A percentile compares a stretch with the other conserved stretches of the same genome.
phyloP scores from a whole-genome alignment of 2,329 filamentous ascomycete genomes.

The Paecilomyces niveus region DNA sequence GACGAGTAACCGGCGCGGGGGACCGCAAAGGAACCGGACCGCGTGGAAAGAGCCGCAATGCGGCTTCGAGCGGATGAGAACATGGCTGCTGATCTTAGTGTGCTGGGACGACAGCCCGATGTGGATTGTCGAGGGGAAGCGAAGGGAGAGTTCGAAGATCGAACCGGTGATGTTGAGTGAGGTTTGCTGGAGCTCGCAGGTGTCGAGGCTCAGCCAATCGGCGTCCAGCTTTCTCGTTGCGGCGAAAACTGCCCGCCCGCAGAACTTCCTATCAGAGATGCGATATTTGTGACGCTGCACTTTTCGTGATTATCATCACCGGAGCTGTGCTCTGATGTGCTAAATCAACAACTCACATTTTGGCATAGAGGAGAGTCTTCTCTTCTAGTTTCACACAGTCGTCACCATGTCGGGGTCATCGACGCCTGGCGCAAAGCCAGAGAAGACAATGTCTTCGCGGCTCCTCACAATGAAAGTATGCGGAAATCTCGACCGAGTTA shows the following conservation, averaged over 20 bases:
- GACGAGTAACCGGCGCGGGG: constrained; percentile 37
- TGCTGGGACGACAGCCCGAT: constrained; percentile 9
- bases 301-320: not conserved
- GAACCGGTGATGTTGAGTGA: constrained; percentile 3
- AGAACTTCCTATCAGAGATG: constrained; percentile 6
- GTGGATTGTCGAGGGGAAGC: constrained; percentile 9
- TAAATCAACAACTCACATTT: not conserved
- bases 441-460: constrained; percentile 74
- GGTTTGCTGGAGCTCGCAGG: not conserved
- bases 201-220: constrained; percentile 14
- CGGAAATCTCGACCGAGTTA: not conserved
- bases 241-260: constrained; percentile 6
- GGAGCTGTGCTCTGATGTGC: not conserved
- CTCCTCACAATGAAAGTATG: constrained; percentile 79
- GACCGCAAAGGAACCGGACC: constrained; percentile 19
- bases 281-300: not conserved
- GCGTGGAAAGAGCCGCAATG: constrained; percentile 39
- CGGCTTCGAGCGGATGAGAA: constrained; percentile 38
- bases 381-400: not conserved
- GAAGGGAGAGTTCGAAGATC: constrained; percentile 13
- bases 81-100: constrained; percentile 26
- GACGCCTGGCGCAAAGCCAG: constrained; percentile 49
- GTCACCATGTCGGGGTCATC: constrained; percentile 24
- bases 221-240: constrained; percentile 6
- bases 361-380: not conserved